phyloP scores from a whole-genome alignment of 805 yeast genomes.

The Starmerella gropengiesseri region DNA sequence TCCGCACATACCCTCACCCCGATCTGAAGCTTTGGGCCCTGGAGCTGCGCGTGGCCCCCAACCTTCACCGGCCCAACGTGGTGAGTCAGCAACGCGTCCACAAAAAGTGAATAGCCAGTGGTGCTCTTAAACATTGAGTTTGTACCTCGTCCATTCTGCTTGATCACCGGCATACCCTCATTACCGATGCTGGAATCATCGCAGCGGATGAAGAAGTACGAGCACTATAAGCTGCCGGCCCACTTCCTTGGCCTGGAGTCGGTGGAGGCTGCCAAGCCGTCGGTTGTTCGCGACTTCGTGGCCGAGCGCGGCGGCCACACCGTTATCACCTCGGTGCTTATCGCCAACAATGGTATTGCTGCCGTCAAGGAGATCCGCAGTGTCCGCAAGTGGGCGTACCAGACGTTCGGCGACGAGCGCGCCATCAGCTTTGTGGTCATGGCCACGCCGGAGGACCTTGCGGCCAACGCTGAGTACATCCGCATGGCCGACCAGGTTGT shows the following conservation, averaged over 20 bases:
- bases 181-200: constrained; percentile 11
- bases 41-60: constrained; percentile 2
- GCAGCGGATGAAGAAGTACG: constrained; percentile 24
- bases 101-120: neutral
- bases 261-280: constrained; percentile 60
- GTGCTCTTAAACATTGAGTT: neutral
- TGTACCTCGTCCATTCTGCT: neutral
- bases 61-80: constrained; percentile 7
- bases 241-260: constrained; percentile 80
- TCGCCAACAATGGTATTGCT: constrained; percentile 98
- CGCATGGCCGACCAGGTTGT: constrained; percentile 98
- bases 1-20: constrained; percentile 4
- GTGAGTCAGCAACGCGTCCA: constrained; percentile 9
- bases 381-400: constrained; percentile 97
- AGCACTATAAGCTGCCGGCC: constrained; percentile 39
- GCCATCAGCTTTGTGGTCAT: constrained; percentile 90
- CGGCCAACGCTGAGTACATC: constrained; percentile 93
- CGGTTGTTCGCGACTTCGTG: constrained; percentile 71
- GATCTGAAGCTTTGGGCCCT: constrained; percentile 1
- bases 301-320: constrained; percentile 85
- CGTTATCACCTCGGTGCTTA: constrained; percentile 68
- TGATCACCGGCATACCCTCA: neutral
- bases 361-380: constrained; percentile 98
- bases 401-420: constrained; percentile 93
- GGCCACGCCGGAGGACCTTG: constrained; percentile 99